Evolutionary conservation across 1,284 basidiomycete genomes (phyloP).

Genomic region (Apiotrichum mycotoxinovorans): DNA sequence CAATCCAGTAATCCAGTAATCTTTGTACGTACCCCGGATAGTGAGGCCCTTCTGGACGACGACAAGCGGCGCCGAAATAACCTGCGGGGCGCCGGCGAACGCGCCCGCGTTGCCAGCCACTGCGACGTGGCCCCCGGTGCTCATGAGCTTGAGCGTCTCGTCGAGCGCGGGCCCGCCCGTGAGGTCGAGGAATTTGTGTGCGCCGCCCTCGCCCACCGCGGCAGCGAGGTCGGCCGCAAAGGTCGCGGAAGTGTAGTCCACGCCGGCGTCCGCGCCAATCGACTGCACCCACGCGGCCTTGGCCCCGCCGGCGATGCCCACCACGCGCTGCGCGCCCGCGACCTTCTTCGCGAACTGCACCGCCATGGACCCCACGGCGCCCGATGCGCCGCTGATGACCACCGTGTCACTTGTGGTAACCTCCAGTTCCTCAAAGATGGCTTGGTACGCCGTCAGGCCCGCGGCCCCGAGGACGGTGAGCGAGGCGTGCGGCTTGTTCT

Average conservation of each 20-base stretch:
- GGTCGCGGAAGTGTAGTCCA: slow-evolving; percentile 52
- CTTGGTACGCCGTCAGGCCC: slow-evolving; percentile 39
- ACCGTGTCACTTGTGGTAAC: slow-evolving; percentile 43
- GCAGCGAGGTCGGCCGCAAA: neutral
- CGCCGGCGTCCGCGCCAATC: slow-evolving; percentile 52
- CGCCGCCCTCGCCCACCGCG: neutral
- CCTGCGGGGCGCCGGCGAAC: slow-evolving; percentile 25
- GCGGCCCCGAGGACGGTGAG: slow-evolving; percentile 30
- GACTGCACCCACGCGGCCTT: slow-evolving; percentile 53
- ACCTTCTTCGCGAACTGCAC: slow-evolving; percentile 48
- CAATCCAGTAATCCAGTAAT: no score
- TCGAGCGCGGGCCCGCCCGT: slow-evolving; percentile 50
- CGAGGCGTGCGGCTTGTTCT: slow-evolving; percentile 10
- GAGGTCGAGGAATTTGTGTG: slow-evolving; percentile 31
- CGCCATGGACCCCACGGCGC: slow-evolving; percentile 35
- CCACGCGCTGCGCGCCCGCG: slow-evolving; percentile 49
- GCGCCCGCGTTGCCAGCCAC: no score
- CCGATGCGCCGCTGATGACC: slow-evolving; percentile 49
- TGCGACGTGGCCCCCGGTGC: slow-evolving; percentile 39
- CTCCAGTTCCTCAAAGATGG: slow-evolving; percentile 39
- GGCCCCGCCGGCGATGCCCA: slow-evolving; percentile 54
- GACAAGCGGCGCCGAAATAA: slow-evolving; percentile 3
- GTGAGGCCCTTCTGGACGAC: slow-evolving; percentile 1
- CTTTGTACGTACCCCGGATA: no score
- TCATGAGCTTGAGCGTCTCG: slow-evolving; percentile 40